Evolutionary conservation across 1,284 basidiomycete species (phyloP).

Genomic region (Ceratobasidium papillatum): DNA sequence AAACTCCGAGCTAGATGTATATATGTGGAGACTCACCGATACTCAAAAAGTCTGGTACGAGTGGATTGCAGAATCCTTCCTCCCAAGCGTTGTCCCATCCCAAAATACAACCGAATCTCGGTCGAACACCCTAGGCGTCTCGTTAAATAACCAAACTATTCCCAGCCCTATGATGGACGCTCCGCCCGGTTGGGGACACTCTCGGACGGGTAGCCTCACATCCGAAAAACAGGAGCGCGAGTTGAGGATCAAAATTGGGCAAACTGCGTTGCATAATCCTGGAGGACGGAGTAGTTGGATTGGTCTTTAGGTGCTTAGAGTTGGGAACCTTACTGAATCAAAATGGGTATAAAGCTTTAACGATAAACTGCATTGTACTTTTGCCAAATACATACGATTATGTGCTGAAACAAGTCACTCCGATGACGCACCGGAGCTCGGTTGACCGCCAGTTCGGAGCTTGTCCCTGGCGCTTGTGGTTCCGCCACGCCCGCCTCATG

Average conservation of each 20-base stretch:
- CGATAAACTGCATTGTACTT: no score
- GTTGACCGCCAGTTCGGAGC: constrained; percentile 5
- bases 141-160: constrained; percentile 2
- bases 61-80: constrained; percentile 94
- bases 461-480: neutral
- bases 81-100: constrained; percentile 56
- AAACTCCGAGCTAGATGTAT: constrained; percentile 90
- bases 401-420: neutral
- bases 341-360: no score
- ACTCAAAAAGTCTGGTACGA: constrained; percentile 96
- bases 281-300: constrained; percentile 93
- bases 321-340: no score
- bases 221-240: constrained; percentile 49
- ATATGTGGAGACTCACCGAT: constrained; percentile 93
- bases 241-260: constrained; percentile 83
- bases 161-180: constrained; percentile 59
- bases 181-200: constrained; percentile 51
- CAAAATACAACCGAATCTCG: constrained; percentile 33
- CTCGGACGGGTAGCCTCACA: constrained; percentile 64
- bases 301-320: constrained; percentile 61
- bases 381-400: no score
- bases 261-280: constrained; percentile 90
- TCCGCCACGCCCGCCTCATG: neutral
- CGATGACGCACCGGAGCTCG: constrained; percentile 11
- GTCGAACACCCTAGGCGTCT: constrained; percentile 15